phyloP scores from a whole-genome alignment of 2,329 filamentous ascomycete species.

The Xylariaceae sp. region DNA sequence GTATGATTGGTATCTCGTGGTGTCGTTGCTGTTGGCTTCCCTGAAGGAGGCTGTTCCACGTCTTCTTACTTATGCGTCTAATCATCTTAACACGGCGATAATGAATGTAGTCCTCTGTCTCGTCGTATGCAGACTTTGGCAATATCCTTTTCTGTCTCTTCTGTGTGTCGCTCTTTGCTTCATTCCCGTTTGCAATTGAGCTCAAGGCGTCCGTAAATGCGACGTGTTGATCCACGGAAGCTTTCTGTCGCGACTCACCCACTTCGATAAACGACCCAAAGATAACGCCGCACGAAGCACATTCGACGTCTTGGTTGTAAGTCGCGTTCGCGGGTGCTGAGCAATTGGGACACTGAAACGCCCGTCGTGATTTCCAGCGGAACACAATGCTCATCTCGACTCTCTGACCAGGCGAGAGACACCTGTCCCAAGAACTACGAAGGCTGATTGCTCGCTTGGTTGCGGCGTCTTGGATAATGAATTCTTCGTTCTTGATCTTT shows the following conservation, averaged over 20 bases:
- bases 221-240: not conserved
- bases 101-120: not conserved
- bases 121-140: not conserved
- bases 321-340: not conserved
- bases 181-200: not conserved
- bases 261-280: not conserved
- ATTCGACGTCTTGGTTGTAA: not conserved
- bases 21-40: not conserved
- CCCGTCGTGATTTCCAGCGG: not conserved
- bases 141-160: not conserved
- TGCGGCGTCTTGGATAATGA: not conserved
- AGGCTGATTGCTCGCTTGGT: not conserved
- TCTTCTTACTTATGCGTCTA: not conserved
- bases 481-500: not conserved
- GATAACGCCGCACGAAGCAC: not conserved
- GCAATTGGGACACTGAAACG: not conserved
- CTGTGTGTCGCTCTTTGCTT: too few relatives aligned
- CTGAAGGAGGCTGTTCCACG: not conserved
- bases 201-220: not conserved
- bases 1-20: not conserved
- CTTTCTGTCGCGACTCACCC: not conserved
- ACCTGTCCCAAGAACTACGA: not conserved
- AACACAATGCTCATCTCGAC: not conserved
- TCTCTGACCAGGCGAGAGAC: not conserved
- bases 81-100: not conserved